Base-by-base conservation (phyloP, 2,329 filamentous ascomycete species). In the Arthrobotrys pseudoclavata region DNA sequence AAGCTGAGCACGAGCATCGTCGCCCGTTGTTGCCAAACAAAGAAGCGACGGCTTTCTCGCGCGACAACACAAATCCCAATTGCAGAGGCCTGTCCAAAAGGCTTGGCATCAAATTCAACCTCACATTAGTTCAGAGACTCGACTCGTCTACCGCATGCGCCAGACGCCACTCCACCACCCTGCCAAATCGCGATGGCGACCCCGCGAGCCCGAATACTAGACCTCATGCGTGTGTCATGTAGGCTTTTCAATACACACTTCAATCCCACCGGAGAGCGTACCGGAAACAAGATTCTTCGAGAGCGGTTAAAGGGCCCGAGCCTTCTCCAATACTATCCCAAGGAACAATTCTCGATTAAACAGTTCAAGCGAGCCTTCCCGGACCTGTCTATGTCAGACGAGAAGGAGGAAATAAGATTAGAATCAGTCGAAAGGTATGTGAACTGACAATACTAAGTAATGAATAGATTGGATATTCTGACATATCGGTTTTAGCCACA, bases 201-300 rank as follows among this genome's bases (percentile, higher is more conserved):
- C 42, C 66, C 74, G 52, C 55, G 74, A 48, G 60, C 74, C 48
- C 50, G 74, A 37, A 77, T 77, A 18, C 53, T 77, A 55, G 74
- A 77, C 50, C 67, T 77, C 42, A 70, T 77, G 74, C 74, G 74
- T 62, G 74, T 77, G 52, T 94, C 94, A 91, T 97, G 93, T 87
- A 89, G 91, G 84, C 89, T 98, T 86, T 99, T 98, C 87, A 91
- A 91, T 82, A 92, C 92, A 62, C 94, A 91, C 66, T 98, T 90
- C 87, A 99, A 99, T 85, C 96, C 96, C 26, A 88, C 93, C 69
- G 87, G 90, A 81, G 84, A 91, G 79, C 92, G 96, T 79, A 89
- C 93, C 81, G 96, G 96, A 82, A 97, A 96, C 86, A 97, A 96
- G 85, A 87, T 99, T 83, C 87, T 99, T 76, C 92, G 94, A 82